A percentile compares a stretch with the other conserved stretches of the same genome.
Conservation (phyloP, 352 stramenopile genomes). For the Globisporangium acanthophoron region DNA sequence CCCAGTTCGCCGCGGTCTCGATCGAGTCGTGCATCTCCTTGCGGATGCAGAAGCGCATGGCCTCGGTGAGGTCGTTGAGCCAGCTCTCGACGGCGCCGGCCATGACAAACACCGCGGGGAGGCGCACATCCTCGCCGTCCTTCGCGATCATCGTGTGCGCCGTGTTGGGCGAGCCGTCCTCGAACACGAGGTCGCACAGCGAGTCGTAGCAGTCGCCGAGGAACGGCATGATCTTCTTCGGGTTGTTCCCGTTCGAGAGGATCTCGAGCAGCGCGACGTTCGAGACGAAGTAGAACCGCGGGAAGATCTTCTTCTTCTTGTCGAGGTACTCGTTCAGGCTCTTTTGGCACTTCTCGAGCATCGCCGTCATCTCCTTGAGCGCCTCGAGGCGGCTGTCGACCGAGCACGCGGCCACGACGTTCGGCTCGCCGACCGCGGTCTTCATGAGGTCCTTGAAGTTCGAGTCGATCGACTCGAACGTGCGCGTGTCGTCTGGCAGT, state of each 20-base stretch:
- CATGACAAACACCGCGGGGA: slow-evolving; percentile 82
- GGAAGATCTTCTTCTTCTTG: slow-evolving; percentile 92
- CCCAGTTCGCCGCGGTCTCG: slow-evolving; percentile 86
- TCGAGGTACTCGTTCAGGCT: slow-evolving; percentile 86
- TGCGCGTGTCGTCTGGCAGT: slow-evolving; percentile 79
- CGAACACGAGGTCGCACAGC: slow-evolving; percentile 81
- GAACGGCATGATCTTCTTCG: slow-evolving; percentile 97
- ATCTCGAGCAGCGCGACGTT: slow-evolving; percentile 86
- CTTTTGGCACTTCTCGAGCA: slow-evolving; percentile 88
- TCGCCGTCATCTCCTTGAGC: slow-evolving; percentile 85
- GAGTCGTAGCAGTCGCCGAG: slow-evolving; percentile 97
- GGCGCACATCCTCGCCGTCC: slow-evolving; percentile 52
- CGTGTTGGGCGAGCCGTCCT: slow-evolving; percentile 73
- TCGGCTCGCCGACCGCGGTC: slow-evolving; percentile 82
- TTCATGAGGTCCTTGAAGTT: slow-evolving; percentile 91
- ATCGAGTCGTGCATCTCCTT: slow-evolving; percentile 88
- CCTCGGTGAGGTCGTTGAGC: slow-evolving; percentile 84
- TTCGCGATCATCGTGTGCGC: slow-evolving; percentile 86
- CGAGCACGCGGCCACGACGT: slow-evolving; percentile 66
- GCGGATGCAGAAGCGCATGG: slow-evolving; percentile 76
- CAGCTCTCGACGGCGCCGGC: slow-evolving; percentile 79
- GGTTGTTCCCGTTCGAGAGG: slow-evolving; percentile 90
- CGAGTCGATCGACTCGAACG: slow-evolving; percentile 85
- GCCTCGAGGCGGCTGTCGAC: slow-evolving; percentile 78
- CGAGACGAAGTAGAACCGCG: slow-evolving; percentile 89